Base-by-base conservation (phyloP, 345 rosid species). In the Leavenworthia alabamica region DNA sequence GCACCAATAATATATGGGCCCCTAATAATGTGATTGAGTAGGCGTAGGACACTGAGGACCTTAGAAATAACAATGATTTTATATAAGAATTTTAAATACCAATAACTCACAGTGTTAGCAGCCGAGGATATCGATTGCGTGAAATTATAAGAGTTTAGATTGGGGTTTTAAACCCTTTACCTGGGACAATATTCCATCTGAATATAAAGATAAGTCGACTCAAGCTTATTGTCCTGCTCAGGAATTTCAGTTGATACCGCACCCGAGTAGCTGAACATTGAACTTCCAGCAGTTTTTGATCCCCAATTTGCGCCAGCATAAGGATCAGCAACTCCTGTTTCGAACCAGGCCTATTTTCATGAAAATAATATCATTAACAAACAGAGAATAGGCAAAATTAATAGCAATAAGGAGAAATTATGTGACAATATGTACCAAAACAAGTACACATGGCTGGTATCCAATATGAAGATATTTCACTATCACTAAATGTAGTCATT, bases 101-200 rank as follows among this genome's bases (percentile, higher is more conserved):
- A 20, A 20, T 20, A 20, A 20, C 22, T 20, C 22, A 20, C 22
- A 20, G 2, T 20, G 22, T 20, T 9, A 56, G 37, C 36, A 33
- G 17, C n/a, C 19, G n/a, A 26, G 19, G 20, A 59, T 22, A 50
- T 11, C 24, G 27, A 31, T 39, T 17, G 20, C 27, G 33, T 45
- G 13, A 46, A 37, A 23, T 19, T 27, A 9, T 14, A 56, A 3
- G 66, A 32, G 17, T 61, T 44, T 52, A 44, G 31, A 27, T 35
- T 35, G 26, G 60, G 14, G 0, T 60, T 35, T 22, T 26, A 72
- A 44, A 33, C 9, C 33, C 16, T 53, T 74, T 82, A 92, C 98
- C 98, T 81, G 6, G 98, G 98, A 60, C 98, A 92, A 33, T 73
- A 89, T 64, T 92, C 98, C 98, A 92, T 92, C 72, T 92, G 98